Conservation (phyloP, 805 yeast genomes). For the Torulaspora maleeae region DNA sequence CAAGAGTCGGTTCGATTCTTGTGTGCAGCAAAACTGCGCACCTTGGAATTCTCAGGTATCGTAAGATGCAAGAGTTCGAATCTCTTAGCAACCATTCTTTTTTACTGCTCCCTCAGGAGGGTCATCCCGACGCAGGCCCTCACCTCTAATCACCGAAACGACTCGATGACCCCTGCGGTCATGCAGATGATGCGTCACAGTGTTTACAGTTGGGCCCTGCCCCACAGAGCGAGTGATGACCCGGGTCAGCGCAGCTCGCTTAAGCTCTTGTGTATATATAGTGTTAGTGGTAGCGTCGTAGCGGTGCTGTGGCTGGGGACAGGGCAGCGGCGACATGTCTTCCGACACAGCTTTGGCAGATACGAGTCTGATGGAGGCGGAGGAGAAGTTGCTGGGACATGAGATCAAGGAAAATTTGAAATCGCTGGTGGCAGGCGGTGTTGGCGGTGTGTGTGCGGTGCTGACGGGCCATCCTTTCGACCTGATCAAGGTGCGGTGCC, state of each 20-base stretch:
- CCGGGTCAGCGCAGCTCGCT: background rate
- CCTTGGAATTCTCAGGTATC: slow-evolving; percentile 27
- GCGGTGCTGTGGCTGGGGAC: background rate
- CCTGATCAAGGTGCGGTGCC: slow-evolving; percentile 84
- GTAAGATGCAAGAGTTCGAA: slow-evolving; percentile 33
- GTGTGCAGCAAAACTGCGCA: slow-evolving; percentile 13
- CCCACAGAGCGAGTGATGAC: background rate
- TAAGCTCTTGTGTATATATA: no score
- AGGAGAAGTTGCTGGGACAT: slow-evolving; percentile 1
- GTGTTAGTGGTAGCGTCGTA: background rate
- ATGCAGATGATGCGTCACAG: slow-evolving; percentile 3
- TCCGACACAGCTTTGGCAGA: slow-evolving; percentile 9
- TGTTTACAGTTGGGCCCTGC: background rate
- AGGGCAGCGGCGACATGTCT: slow-evolving; percentile 2
- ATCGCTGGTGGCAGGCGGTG: slow-evolving; percentile 88
- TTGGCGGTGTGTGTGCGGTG: slow-evolving; percentile 95
- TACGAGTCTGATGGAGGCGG: slow-evolving; percentile 7
- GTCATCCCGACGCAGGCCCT: background rate
- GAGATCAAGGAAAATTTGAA: slow-evolving; percentile 60
- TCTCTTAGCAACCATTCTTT: slow-evolving; percentile 30
- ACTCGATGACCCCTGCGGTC: background rate
- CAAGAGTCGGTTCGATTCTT: slow-evolving; percentile 27
- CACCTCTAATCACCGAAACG: background rate
- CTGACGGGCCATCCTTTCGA: slow-evolving; percentile 96
- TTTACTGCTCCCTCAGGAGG: slow-evolving; percentile 4